Evolutionary conservation across 1,139 yeast species (phyloP), one percentile per base, ranked within the genome.

Genomic region (Geotrichum siamense): DNA sequence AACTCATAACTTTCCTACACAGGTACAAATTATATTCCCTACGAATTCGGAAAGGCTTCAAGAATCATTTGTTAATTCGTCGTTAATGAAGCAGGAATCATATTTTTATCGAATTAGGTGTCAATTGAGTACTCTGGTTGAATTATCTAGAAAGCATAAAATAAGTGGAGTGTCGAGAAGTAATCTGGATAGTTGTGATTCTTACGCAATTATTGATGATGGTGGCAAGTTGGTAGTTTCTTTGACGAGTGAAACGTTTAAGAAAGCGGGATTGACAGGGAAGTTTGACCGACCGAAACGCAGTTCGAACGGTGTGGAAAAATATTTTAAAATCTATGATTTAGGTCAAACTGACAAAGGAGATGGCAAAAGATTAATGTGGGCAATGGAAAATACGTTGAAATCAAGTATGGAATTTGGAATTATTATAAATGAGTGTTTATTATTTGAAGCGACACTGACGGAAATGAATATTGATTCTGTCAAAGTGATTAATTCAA

Each of bases 111-210:
- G n/a, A n/a, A n/a, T n/a, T n/a, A n/a, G n/a, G n/a, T n/a, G n/a
- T n/a, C n/a, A n/a, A n/a, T n/a, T n/a, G n/a, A n/a, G n/a, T n/a
- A n/a, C n/a, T n/a, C n/a, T n/a, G n/a, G n/a, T n/a, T n/a, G n/a
- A n/a, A n/a, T n/a, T 40, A 5, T 12, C 13, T 19, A 20, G 21
- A 20, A 33, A 27, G 13, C 17, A n/a, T n/a, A n/a, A 23, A 23
- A 23, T 12, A 8, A 8, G 12, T 8, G 27, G n/a, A n/a, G 38
- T 60, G 3, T 56, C 60, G 9, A 47, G 47, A 31, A 48, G 54
- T 2, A 41, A 43, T 19, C 50, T 66, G 1, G 64, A 64, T 40
- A 63, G 64, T 45, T 59, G 64, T 37, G 63, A 65, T 41, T 57
- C 60, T 5, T 44, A 64, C 35, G 58, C 65, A 10, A 51, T 68